Percentiles rank a stretch among this genome's conserved stretches.
These are phyloP conservation scores for Pseudomonodictys pantanalensis DNA, from an alignment of 495 filamentous ascomycete species.

Conservation along the genomic window DNA sequence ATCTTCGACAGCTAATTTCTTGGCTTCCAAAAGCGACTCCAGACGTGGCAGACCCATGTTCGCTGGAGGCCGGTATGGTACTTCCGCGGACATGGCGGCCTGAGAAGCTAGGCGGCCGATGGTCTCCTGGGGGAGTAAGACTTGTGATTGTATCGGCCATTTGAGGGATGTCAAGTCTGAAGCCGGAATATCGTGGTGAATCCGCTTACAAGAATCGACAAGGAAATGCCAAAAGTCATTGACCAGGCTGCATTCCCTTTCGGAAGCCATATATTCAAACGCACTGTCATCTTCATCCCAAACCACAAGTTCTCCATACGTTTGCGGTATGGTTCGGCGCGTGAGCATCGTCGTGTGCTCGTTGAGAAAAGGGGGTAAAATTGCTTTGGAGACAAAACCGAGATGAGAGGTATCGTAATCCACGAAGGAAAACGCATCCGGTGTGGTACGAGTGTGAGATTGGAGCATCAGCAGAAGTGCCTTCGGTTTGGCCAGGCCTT, in stretches of 20 bases:
- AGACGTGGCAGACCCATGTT: slow-evolving; percentile 45
- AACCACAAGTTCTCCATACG: slow-evolving; percentile 49
- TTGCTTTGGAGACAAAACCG: slow-evolving; percentile 31
- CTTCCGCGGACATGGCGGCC: slow-evolving; percentile 44
- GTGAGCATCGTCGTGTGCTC: slow-evolving; percentile 47
- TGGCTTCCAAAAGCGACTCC: slow-evolving; percentile 43
- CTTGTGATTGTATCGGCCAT: slow-evolving; percentile 37
- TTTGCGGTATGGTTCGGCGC: slow-evolving; percentile 34
- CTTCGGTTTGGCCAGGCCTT: slow-evolving; percentile 50
- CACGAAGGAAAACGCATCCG: slow-evolving; percentile 43
- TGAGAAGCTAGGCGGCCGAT: slow-evolving; percentile 36
- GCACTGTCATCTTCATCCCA: slow-evolving; percentile 45
- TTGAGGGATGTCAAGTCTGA: slow-evolving; percentile 20
- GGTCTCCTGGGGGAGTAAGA: slow-evolving; percentile 14
- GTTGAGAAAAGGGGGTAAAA: slow-evolving; percentile 43
- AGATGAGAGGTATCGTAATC: slow-evolving; percentile 41
- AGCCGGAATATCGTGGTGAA: slow-evolving; percentile 48
- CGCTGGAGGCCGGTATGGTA: slow-evolving; percentile 47
- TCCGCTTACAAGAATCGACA: slow-evolving; percentile 37
- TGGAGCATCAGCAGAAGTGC: slow-evolving; percentile 51
- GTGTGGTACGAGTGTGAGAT: slow-evolving; percentile 46
- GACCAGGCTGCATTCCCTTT: slow-evolving; percentile 41
- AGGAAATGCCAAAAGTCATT: slow-evolving; percentile 51
- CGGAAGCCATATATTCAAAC: slow-evolving; percentile 34
- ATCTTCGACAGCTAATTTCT: slow-evolving; percentile 45